Percentiles rank a stretch among this genome's conserved stretches.
phyloP scores from a whole-genome alignment of 2,329 filamentous ascomycete genomes.

The Phyllosticta citrichinensis region DNA sequence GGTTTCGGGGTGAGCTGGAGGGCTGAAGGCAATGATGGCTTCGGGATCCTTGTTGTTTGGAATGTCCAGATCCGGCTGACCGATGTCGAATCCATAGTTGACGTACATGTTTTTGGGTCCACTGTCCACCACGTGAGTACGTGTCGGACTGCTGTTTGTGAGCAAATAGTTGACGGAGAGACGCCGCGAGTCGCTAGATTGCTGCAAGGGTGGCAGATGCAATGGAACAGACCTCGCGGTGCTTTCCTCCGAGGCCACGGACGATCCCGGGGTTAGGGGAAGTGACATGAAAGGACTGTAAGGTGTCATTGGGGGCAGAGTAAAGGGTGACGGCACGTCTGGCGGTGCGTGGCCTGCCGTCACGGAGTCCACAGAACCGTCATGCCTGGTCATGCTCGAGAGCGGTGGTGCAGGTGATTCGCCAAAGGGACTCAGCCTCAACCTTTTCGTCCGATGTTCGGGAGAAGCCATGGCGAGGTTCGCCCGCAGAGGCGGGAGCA shows the following conservation, averaged over 20 bases:
- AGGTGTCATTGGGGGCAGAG: conserved; percentile 25
- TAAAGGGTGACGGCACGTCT: conserved; percentile 29
- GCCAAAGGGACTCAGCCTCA: conserved; percentile 20
- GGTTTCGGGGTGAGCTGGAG: conserved; percentile 17
- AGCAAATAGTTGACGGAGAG: conserved; percentile 59
- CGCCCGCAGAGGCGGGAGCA: conserved; percentile 6
- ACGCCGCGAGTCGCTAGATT: conserved; percentile 37
- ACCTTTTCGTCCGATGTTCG: conserved; percentile 27
- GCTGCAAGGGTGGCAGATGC: conserved; percentile 20
- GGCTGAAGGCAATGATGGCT: conserved; percentile 44
- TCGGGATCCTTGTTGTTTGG: conserved; percentile 60
- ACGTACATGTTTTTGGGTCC: conserved; percentile 14
- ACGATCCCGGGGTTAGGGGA: conserved; percentile 36
- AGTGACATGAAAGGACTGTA: conserved; percentile 35
- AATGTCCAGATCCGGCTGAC: conserved; percentile 58
- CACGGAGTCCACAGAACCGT: neutral
- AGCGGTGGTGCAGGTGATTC: conserved; percentile 1
- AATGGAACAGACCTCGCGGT: conserved; percentile 15
- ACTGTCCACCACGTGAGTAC: conserved; percentile 11
- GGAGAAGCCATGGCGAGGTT: neutral
- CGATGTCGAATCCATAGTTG: conserved; percentile 62
- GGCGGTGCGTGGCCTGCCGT: conserved; percentile 9
- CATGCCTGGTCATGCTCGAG: neutral
- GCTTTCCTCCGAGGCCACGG: conserved; percentile 26
- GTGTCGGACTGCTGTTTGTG: conserved; percentile 9